Percentiles rank a stretch among this genome's conserved stretches.
These are phyloP conservation scores for Leptodermis oblonga DNA, from an alignment of 257 asterid species.

Conservation along the genomic window DNA sequence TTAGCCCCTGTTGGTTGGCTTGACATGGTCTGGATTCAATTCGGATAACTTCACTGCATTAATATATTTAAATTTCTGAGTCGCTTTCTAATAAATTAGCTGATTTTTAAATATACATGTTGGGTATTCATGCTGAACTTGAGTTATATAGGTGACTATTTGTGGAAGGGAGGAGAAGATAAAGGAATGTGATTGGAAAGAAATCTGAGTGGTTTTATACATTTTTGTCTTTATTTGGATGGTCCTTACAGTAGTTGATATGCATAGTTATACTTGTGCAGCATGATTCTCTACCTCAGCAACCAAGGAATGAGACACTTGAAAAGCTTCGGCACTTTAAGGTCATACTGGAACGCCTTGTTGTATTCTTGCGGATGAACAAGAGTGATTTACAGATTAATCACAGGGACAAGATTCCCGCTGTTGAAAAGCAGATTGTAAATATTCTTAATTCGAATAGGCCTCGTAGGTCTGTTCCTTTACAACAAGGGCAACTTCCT, in stretches of 20 bases:
- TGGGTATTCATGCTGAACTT: background rate
- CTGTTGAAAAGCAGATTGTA: conserved; percentile 64
- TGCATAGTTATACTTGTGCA: conserved; percentile 31
- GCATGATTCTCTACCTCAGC: conserved; percentile 80
- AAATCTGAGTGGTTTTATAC: background rate
- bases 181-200: background rate
- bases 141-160: background rate
- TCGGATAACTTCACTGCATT: background rate
- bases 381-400: conserved; percentile 52
- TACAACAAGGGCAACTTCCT: conserved; percentile 70
- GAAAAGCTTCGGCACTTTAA: conserved; percentile 65
- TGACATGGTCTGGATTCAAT: background rate
- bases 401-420: conserved; percentile 61
- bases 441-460: conserved; percentile 63
- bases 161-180: background rate
- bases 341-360: conserved; percentile 63
- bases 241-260: conserved; percentile 8
- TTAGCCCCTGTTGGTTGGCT: background rate
- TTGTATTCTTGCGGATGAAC: conserved; percentile 50
- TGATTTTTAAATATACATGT: background rate
- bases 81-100: background rate
- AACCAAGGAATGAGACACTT: conserved; percentile 64
- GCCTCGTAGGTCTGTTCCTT: conserved; percentile 65
- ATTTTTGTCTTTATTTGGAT: conserved; percentile 7
- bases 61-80: background rate